Evolutionary conservation across 2,329 filamentous ascomycete species (phyloP).

Genomic region (Sclerotinia minor): DNA sequence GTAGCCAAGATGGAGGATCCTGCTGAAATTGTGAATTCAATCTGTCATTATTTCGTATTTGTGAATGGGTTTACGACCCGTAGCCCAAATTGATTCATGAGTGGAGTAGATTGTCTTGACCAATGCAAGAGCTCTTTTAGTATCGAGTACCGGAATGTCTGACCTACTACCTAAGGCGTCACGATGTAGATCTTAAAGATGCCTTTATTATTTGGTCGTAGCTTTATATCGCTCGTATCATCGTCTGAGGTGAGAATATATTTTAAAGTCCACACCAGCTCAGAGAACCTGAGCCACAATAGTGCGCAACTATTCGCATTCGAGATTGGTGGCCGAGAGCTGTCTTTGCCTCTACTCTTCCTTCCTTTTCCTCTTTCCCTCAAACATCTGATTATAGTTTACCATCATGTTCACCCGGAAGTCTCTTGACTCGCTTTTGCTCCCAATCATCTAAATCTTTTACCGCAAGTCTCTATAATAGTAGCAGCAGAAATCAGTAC

Average conservation of each 20-base stretch:
- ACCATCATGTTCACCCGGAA: conserved; percentile 88
- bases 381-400: conserved; percentile 53
- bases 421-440: conserved; percentile 87
- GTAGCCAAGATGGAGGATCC: not conserved
- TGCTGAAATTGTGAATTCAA: not conserved
- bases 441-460: conserved; percentile 97
- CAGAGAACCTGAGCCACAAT: conserved; percentile 2
- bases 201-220: conserved; percentile 18
- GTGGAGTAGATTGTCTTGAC: not conserved
- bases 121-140: conserved; percentile 21
- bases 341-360: no score
- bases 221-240: conserved; percentile 11
- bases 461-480: conserved; percentile 68
- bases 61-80: not conserved
- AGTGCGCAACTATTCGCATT: not conserved
- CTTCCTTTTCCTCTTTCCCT: not conserved
- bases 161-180: conserved; percentile 24
- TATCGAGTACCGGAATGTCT: not conserved
- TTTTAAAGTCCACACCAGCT: conserved; percentile 9
- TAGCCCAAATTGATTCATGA: not conserved
- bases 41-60: not conserved
- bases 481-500: conserved; percentile 27
- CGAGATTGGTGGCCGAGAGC: not conserved
- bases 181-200: not conserved
- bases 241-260: conserved; percentile 5